Percentiles rank a stretch among this genome's conserved stretches.
phyloP scores from a whole-genome alignment of 352 stramenopile genomes.

The Poterioochromonas sp. region DNA sequence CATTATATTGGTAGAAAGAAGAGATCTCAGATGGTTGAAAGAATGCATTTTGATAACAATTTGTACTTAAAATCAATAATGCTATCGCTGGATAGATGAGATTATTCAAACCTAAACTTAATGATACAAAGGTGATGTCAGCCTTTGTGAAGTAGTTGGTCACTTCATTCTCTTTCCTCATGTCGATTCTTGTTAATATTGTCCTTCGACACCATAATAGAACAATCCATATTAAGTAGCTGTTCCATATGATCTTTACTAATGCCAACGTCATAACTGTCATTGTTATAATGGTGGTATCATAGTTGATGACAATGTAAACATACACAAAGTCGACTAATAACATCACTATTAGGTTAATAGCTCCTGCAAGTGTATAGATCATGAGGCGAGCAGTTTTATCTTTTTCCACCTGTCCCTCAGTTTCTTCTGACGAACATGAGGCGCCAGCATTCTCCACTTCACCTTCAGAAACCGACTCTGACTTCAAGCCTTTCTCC shows the following conservation, averaged over 20 bases:
- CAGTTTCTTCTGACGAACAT: too few species aligned
- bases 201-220: too few species aligned
- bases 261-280: neutral
- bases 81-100: neutral
- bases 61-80: neutral
- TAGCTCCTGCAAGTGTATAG: neutral
- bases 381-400: too few species aligned
- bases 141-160: neutral
- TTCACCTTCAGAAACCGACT: too few species aligned
- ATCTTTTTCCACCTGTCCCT: too few species aligned
- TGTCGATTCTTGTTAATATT: neutral
- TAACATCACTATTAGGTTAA: neutral
- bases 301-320: neutral
- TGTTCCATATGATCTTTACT: neutral
- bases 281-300: neutral
- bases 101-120: neutral
- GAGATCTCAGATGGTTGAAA: neutral
- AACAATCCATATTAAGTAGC: neutral
- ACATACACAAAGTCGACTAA: neutral
- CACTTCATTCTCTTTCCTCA: neutral
- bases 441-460: too few species aligned
- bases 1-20: too few species aligned
- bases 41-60: constrained; percentile 1
- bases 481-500: too few species aligned
- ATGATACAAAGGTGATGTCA: neutral